Evolutionary conservation across 768 basidiomycete species (phyloP), one percentile per base, ranked within the genome.

Genomic region (Clitopilus passeckerianus): DNA sequence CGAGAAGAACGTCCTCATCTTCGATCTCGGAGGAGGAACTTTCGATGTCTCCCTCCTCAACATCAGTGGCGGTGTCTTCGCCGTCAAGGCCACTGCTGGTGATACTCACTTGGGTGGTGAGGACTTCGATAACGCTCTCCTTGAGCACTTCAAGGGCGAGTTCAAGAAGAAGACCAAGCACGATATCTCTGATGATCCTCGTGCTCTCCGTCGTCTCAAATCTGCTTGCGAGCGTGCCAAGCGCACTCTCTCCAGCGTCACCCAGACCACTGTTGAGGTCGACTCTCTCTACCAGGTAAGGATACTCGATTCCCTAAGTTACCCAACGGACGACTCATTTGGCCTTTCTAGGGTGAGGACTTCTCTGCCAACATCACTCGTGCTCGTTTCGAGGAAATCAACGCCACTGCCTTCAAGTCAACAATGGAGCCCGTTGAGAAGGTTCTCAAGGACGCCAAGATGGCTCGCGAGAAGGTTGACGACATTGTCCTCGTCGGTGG

Each of bases 341-440:
- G 18, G 12, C n/a, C 59, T 53, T 53, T 8, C 12, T 64, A 93
- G 87, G 95, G 97, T 65, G 90, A 93, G 75, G 97, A 99, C 81
- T 99, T 99, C 84, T 93, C 92, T 50, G 90, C 97, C 70, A 96
- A 90, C 78, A 97, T 99, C 76, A 96, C 95, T 67, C 95, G 97
- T 84, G 97, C 97, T 68, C 93, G 97, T 74, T 99, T 99, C 80
- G 97, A 99, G 80, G 97, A 99, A 81, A 98, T 98, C 80, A 98
- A 98, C 71, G 95, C 94, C 64, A 68, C 76, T 54, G 79, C 90
- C 70, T 99, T 99, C 88, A 97, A 95, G 77, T 96, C 94, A 30
- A 99, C 97, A 59, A 77, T 99, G 63, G 96, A 97, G 64, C 97
- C 97, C 57, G 97, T 99, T 61, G 97, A 98, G 80, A 95, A 95